These are phyloP conservation scores for Penicillium egyptiacum DNA, from an alignment of 495 filamentous ascomycete species.

Conservation along the genomic window DNA sequence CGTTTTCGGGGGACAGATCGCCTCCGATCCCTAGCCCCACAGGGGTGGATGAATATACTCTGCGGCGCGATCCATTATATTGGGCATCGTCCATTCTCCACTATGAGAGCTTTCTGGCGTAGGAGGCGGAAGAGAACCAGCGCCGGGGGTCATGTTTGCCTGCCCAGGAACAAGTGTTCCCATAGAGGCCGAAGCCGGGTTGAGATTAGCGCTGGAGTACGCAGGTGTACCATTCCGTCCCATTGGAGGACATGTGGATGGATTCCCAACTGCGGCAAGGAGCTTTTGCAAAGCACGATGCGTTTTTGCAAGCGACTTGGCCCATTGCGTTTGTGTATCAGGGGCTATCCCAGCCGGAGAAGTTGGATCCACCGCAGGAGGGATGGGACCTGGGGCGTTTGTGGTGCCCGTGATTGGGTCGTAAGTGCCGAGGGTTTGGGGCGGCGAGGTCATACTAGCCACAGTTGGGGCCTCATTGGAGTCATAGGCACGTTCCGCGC, in stretches of 20 bases:
- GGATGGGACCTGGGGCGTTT: slow-evolving; percentile 28
- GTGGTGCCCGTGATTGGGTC: slow-evolving; percentile 35
- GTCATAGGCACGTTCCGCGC: slow-evolving; percentile 35
- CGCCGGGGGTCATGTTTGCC: slow-evolving; percentile 37
- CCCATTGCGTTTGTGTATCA: slow-evolving; percentile 49
- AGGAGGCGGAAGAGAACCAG: slow-evolving; percentile 44
- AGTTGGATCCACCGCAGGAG: slow-evolving; percentile 24
- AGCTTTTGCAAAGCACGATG: slow-evolving; percentile 50
- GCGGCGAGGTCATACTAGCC: slow-evolving; percentile 23
- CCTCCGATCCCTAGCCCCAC: slow-evolving; percentile 35
- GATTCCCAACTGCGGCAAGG: slow-evolving; percentile 39
- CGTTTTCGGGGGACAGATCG: background rate
- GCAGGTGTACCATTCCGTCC: slow-evolving; percentile 14
- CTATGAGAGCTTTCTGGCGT: slow-evolving; percentile 51
- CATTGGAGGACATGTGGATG: slow-evolving; percentile 13
- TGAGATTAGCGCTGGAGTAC: slow-evolving; percentile 11
- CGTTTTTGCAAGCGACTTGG: slow-evolving; percentile 47
- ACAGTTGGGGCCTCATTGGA: slow-evolving; percentile 16
- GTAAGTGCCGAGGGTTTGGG: slow-evolving; percentile 25
- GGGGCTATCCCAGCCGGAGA: slow-evolving; percentile 30
- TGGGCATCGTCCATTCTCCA: slow-evolving; percentile 49
- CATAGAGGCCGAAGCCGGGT: slow-evolving; percentile 11
- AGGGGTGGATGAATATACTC: slow-evolving; percentile 52
- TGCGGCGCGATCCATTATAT: slow-evolving; percentile 45
- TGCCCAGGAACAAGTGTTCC: slow-evolving; percentile 21